Base-by-base conservation (phyloP, 2,329 filamentous ascomycete genomes). In the Huntiella moniliformis region DNA sequence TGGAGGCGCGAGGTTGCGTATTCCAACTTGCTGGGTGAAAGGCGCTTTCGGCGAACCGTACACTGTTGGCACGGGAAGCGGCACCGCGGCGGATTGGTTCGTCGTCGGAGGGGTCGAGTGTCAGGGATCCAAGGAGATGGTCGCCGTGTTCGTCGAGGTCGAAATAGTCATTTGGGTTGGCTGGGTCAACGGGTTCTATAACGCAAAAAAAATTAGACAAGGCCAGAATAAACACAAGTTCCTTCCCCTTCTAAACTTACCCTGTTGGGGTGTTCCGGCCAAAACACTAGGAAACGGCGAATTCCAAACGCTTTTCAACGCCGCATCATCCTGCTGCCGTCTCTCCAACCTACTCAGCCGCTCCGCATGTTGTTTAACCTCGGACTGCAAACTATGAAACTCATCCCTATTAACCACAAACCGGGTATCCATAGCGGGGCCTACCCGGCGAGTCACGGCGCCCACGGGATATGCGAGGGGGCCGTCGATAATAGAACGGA, bases 1-100 rank as follows among this genome's bases (percentile, higher is more conserved):
- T 76, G 10, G 84, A 88, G 47, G 86, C 80, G 38, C 88, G 77
- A 49, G 80, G 82, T 52, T 75, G 77, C 34, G 65, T 64, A 35
- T 79, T 79, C 74, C 91, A 92, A 59, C 86, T 73, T 6, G 74
- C 86, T 41, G 84, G 82, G 55, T 94, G 86, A 54, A 94, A 77
- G 11, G 88, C 87, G 57, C 85, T 94, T 59, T 96, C 88, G 57
- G 96, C 91, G 56, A 98, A 98, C 34, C 91, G 82, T 54, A 98
- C 91, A 57, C 91, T 96, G 59, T 96, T 96, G 41, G 91, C 88
- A 54, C 91, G 74, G 13, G 91, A 98, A 13, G 85, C 81, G 15
- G 83, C 84, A 45, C 91, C 84, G 52, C 88, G 75, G 34, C 85
- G 77, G 48, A 85, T 78, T 31, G 82, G 82, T 57, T 87, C 82